Evolutionary conservation across 805 yeast genomes (phyloP).

Genomic region (Candida loeiensis): DNA sequence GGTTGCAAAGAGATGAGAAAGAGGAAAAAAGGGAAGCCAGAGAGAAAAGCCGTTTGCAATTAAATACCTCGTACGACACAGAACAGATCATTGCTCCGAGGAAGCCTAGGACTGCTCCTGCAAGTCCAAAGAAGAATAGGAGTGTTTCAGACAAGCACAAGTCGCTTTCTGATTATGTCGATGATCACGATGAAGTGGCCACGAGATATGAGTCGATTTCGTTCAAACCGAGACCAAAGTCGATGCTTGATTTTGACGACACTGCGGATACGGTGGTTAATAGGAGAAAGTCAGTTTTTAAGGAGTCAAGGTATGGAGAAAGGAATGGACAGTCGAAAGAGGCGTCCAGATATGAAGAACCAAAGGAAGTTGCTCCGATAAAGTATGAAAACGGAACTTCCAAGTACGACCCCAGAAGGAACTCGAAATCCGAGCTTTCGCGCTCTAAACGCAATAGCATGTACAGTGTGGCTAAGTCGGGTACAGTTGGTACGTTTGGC

Average conservation of each 20-base stretch:
- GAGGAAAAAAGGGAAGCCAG: neutral
- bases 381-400: neutral
- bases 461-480: too few relatives aligned
- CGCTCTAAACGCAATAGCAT: neutral
- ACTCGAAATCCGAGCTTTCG: too few relatives aligned
- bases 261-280: slow-evolving; percentile 2
- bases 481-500: too few relatives aligned
- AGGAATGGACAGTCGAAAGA: neutral
- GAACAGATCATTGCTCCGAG: neutral
- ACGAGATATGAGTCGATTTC: slow-evolving; percentile 33
- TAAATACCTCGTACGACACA: too few relatives aligned
- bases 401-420: neutral
- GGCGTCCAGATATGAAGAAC: neutral
- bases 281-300: neutral
- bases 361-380: too few relatives aligned
- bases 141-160: slow-evolving; percentile 4
- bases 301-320: neutral
- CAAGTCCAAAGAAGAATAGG: neutral
- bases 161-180: slow-evolving; percentile 29
- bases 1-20: neutral
- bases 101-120: neutral
- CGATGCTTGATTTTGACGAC: slow-evolving; percentile 13
- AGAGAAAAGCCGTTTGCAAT: neutral
- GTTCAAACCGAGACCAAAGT: slow-evolving; percentile 15
- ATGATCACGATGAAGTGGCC: slow-evolving; percentile 37